These are phyloP conservation scores for Stevia rebaudiana DNA, from an alignment of 140 eudicot genomes.

Conservation along the genomic window DNA sequence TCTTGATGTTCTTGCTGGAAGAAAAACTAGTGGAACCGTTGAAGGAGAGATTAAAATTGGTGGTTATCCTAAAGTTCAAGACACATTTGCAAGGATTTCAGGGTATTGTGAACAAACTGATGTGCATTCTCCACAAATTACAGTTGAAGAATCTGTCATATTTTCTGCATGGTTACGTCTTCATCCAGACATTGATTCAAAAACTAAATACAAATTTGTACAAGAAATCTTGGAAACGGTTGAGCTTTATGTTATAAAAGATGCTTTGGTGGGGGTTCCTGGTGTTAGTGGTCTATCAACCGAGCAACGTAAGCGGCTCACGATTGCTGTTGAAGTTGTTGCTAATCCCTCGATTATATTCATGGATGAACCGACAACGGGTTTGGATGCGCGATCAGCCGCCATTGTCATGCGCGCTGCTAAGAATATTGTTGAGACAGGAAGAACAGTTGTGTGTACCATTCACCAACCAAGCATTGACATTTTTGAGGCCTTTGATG, in stretches of 20 bases:
- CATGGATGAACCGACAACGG: slow-evolving; percentile 91
- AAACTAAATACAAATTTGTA: slow-evolving; percentile 53
- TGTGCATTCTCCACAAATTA: slow-evolving; percentile 70
- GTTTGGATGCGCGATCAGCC: slow-evolving; percentile 71
- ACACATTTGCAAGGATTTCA: slow-evolving; percentile 69
- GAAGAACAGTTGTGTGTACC: slow-evolving; percentile 67
- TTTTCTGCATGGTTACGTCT: slow-evolving; percentile 89
- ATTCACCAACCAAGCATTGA: too few relatives aligned
- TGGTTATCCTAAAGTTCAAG: slow-evolving; percentile 74
- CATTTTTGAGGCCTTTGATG: slow-evolving; percentile 72
- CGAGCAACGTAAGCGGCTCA: slow-evolving; percentile 83
- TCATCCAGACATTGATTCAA: slow-evolving; percentile 50
- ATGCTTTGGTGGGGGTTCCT: slow-evolving; percentile 73
- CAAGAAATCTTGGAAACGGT: slow-evolving; percentile 61
- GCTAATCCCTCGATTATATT: too few relatives aligned
- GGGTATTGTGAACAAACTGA: slow-evolving; percentile 86
- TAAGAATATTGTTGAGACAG: slow-evolving; percentile 59
- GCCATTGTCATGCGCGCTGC: slow-evolving; percentile 74
- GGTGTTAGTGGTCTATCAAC: slow-evolving; percentile 78
- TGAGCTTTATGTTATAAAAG: slow-evolving; percentile 66
- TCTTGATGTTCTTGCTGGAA: slow-evolving; percentile 84
- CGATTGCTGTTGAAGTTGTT: slow-evolving; percentile 87
- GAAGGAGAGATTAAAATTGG: slow-evolving; percentile 75
- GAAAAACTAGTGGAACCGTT: slow-evolving; percentile 70
- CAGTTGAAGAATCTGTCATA: slow-evolving; percentile 63